Conservation (phyloP, 2,329 filamentous ascomycete species). For the Ophiostoma sp. region DNA sequence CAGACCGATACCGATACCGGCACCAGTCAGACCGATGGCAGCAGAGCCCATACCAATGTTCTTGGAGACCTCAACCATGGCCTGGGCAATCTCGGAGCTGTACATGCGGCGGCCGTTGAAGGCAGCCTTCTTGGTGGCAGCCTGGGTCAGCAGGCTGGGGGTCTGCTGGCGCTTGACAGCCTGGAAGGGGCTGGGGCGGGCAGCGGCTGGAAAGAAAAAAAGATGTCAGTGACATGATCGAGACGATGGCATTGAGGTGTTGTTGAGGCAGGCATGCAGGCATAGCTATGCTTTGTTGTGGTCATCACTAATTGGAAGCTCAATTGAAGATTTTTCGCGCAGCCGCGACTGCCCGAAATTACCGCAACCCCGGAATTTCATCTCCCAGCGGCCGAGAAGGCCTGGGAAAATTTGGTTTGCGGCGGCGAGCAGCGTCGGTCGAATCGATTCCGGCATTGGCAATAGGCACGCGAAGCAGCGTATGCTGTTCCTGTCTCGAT, state of each 20-base stretch:
- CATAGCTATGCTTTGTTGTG: background rate
- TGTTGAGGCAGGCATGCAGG: background rate
- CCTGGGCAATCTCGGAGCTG: slow-evolving; percentile 84
- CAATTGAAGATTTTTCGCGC: slow-evolving; percentile 22
- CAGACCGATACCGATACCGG: slow-evolving; percentile 93
- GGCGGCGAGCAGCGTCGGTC: background rate
- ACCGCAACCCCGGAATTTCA: slow-evolving; percentile 22
- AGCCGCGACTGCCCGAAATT: slow-evolving; percentile 24
- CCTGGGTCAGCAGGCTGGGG: slow-evolving; percentile 63
- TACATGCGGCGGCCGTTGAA: slow-evolving; percentile 68
- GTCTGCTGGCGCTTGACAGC: slow-evolving; percentile 74
- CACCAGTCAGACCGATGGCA: slow-evolving; percentile 88
- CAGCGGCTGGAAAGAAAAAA: slow-evolving; percentile 48
- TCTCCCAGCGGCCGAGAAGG: background rate
- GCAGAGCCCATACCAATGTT: slow-evolving; percentile 87
- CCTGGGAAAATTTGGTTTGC: background rate
- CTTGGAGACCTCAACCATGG: slow-evolving; percentile 87
- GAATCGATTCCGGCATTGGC: background rate
- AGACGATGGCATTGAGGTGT: background rate
- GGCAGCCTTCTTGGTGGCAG: slow-evolving; percentile 63
- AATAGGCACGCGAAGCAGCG: background rate
- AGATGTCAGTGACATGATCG: slow-evolving; percentile 3
- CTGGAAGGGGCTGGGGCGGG: slow-evolving; percentile 64
- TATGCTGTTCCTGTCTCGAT: background rate
- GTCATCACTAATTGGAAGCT: slow-evolving; percentile 6